Evolutionary conservation across 176 grass and related monocot species (phyloP).

Genomic region (Pontederia crassipes): DNA sequence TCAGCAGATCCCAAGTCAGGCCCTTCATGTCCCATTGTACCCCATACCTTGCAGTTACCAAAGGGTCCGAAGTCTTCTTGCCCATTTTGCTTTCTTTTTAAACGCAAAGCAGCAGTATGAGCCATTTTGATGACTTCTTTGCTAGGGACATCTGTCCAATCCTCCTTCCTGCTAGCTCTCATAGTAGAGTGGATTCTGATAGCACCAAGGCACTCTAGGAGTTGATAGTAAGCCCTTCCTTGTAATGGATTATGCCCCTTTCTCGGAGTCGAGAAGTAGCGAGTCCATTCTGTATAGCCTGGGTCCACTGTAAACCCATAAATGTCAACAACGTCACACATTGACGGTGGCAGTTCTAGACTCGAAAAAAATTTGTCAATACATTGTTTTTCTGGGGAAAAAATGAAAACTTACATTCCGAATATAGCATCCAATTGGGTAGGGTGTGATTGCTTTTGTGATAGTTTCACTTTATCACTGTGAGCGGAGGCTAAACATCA

Average conservation of each 20-base stretch:
- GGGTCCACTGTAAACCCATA: conserved; percentile 97
- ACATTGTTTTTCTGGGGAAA: too few species aligned
- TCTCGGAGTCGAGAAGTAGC: conserved; percentile 78
- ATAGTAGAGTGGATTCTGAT: conserved; percentile 89
- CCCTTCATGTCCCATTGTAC: conserved; percentile 41
- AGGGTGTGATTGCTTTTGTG: too few species aligned
- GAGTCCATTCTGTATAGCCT: conserved; percentile 91
- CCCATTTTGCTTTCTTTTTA: conserved; percentile 40
- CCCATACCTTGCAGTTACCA: conserved; percentile 93
- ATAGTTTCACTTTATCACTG: too few species aligned
- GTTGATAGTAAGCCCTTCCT: conserved; percentile 96
- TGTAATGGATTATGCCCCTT: conserved; percentile 95
- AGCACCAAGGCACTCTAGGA: conserved; percentile 88
- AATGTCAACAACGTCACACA: conserved; percentile 85
- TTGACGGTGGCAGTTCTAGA: conserved; percentile 88
- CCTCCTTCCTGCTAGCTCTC: conserved; percentile 68
- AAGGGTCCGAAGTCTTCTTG: conserved; percentile 42
- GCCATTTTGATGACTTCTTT: conserved; percentile 59
- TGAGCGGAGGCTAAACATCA: too few species aligned
- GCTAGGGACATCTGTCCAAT: conserved; percentile 80
- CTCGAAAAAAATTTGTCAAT: background rate
- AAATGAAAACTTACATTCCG: too few species aligned
- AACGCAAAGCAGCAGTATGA: conserved; percentile 53
- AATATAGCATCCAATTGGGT: too few species aligned
- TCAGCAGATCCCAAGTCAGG: conserved; percentile 64